Conservation (phyloP, 306 rosid species). For the Sicyos baderoa region DNA sequence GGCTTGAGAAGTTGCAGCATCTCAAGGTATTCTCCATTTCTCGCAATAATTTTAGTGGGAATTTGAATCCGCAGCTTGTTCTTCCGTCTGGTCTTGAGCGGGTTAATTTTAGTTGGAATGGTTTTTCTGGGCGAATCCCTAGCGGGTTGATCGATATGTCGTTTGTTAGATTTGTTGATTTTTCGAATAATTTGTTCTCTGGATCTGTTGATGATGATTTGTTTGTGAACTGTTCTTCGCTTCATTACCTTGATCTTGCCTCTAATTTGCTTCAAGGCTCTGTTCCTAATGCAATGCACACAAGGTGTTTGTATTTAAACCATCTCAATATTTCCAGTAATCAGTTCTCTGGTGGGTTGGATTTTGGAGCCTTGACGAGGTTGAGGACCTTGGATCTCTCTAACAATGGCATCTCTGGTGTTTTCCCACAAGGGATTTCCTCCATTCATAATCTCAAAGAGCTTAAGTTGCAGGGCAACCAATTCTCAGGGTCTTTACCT, state of each 20-base stretch:
- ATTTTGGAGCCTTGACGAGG: constrained; percentile 40
- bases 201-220: constrained; percentile 46
- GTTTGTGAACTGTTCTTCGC: constrained; percentile 38
- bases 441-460: constrained; percentile 57
- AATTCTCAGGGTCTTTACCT: constrained; percentile 63
- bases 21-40: constrained; percentile 62
- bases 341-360: constrained; percentile 44
- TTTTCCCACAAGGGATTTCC: constrained; percentile 53
- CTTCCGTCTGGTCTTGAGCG: constrained; percentile 40
- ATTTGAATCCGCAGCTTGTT: constrained; percentile 39
- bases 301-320: constrained; percentile 45
- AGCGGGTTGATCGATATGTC: constrained; percentile 42
- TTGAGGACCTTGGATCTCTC: constrained; percentile 74
- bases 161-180: constrained; percentile 52
- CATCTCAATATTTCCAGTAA: constrained; percentile 54
- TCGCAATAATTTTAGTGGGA: constrained; percentile 49
- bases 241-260: constrained; percentile 52
- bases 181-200: constrained; percentile 54
- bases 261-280: constrained; percentile 53
- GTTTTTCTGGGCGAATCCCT: constrained; percentile 48
- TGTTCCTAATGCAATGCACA: constrained; percentile 46
- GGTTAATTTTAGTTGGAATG: constrained; percentile 61
- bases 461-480: constrained; percentile 41
- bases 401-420: constrained; percentile 52
- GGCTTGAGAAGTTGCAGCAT: constrained; percentile 61